phyloP scores from a whole-genome alignment of 2,329 filamentous ascomycete species.

The Curvularia spicifera region DNA sequence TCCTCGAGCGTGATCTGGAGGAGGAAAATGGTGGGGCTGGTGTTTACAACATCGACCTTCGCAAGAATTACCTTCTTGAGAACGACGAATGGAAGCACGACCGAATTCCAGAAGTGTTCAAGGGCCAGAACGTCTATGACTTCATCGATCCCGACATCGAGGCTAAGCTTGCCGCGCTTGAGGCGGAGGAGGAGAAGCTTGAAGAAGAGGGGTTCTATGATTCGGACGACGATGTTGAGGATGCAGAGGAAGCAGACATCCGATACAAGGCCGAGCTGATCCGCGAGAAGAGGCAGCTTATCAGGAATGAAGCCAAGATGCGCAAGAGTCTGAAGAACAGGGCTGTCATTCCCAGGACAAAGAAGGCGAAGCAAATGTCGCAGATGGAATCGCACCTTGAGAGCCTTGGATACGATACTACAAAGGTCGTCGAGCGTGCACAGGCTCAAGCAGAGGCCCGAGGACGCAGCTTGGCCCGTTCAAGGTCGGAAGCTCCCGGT shows the following conservation, averaged over 20 bases:
- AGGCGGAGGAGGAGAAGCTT: slow-evolving; percentile 93
- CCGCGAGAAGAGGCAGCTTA: slow-evolving; percentile 89
- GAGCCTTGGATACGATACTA: slow-evolving; percentile 83
- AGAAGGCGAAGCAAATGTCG: slow-evolving; percentile 79
- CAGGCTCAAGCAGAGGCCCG: slow-evolving; percentile 67
- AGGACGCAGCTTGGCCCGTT: slow-evolving; percentile 72
- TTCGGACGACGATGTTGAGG: slow-evolving; percentile 73
- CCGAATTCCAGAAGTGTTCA: slow-evolving; percentile 89
- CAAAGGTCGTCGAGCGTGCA: slow-evolving; percentile 74
- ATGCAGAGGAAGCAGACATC: slow-evolving; percentile 86
- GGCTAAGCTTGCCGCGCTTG: slow-evolving; percentile 84
- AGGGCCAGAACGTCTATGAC: slow-evolving; percentile 97
- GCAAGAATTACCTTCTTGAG: slow-evolving; percentile 83
- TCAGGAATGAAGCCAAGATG: slow-evolving; percentile 93
- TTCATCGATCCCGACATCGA: slow-evolving; percentile 98
- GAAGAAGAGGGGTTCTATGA: slow-evolving; percentile 95
- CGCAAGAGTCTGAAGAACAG: slow-evolving; percentile 97
- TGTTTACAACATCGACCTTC: slow-evolving; percentile 93
- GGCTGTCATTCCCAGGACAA: slow-evolving; percentile 85
- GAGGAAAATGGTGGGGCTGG: slow-evolving; percentile 92
- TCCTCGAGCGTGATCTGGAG: slow-evolving; percentile 84
- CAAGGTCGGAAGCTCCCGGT: slow-evolving; percentile 58
- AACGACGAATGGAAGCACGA: slow-evolving; percentile 96
- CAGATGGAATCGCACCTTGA: slow-evolving; percentile 88
- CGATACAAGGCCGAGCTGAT: slow-evolving; percentile 93